These are phyloP conservation scores for Argentina anserina DNA, from an alignment of 306 rosid species.

Conservation along the genomic window DNA sequence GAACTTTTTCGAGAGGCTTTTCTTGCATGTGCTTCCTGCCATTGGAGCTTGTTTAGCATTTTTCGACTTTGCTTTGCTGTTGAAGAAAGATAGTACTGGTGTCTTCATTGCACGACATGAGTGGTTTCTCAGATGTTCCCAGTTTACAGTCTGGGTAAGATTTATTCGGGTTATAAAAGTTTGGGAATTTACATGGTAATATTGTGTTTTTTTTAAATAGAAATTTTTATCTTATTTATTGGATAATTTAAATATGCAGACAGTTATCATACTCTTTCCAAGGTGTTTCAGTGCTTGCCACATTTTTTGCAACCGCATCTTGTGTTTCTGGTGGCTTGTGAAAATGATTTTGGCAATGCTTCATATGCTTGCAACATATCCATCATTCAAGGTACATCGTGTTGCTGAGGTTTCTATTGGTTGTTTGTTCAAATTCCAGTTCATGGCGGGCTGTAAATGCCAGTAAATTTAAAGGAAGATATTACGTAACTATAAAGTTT, in stretches of 20 bases:
- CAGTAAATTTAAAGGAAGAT: background rate
- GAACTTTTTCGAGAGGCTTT: constrained; percentile 38
- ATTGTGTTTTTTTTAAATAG: background rate
- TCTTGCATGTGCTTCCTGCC: constrained; percentile 54
- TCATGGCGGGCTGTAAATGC: background rate
- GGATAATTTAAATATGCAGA: constrained; percentile 39
- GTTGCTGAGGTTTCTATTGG: constrained; percentile 14
- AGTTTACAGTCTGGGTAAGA: constrained; percentile 74
- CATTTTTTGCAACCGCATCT: constrained; percentile 37
- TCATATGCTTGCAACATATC: constrained; percentile 41
- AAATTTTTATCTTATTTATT: constrained; percentile 18
- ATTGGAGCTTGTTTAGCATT: constrained; percentile 62
- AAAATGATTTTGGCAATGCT: constrained; percentile 49
- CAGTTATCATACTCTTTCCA: constrained; percentile 50
- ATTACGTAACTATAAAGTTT: background rate
- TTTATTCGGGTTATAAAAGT: constrained; percentile 1
- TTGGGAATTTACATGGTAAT: constrained; percentile 6
- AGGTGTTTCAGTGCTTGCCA: constrained; percentile 37
- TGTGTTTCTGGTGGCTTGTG: constrained; percentile 83
- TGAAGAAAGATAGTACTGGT: constrained; percentile 42
- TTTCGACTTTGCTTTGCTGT: constrained; percentile 49
- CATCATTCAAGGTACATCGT: constrained; percentile 49
- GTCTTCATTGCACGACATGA: constrained; percentile 44
- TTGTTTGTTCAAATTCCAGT: constrained; percentile 6
- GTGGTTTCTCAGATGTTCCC: constrained; percentile 70